A percentile compares a stretch with the other conserved stretches of the same genome.
These are phyloP conservation scores for Tetragonia tetragonoides DNA, from an alignment of 148 eudicot species.

Conservation along the genomic window DNA sequence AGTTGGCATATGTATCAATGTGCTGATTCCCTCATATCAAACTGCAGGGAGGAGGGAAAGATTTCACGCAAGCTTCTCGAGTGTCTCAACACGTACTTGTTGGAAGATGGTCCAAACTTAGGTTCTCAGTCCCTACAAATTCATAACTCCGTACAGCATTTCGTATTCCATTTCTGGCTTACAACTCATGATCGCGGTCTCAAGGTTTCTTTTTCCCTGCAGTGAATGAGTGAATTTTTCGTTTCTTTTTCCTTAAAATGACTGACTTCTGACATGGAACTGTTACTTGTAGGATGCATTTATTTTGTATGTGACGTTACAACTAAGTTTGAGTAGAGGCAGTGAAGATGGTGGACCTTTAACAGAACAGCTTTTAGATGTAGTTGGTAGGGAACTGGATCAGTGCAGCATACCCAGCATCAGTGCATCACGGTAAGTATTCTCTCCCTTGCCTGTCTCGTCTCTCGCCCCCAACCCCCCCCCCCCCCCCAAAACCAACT, in stretches of 20 bases:
- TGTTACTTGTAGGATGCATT: conserved; percentile 60
- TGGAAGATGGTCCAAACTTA: conserved; percentile 90
- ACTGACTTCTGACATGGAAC: background rate
- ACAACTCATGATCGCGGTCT: conserved; percentile 61
- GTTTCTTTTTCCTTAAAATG: conserved; percentile 1
- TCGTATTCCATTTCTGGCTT: conserved; percentile 73
- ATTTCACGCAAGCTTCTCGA: conserved; percentile 75
- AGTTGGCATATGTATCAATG: background rate
- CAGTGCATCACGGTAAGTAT: conserved; percentile 47
- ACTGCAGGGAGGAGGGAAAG: conserved; percentile 78
- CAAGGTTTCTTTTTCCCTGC: conserved; percentile 55
- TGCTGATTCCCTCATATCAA: background rate
- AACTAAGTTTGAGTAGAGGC: conserved; percentile 69
- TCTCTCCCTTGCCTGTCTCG: background rate
- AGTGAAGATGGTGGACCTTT: conserved; percentile 58
- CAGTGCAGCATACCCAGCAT: conserved; percentile 47
- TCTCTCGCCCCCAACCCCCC: background rate
- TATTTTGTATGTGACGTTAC: conserved; percentile 71
- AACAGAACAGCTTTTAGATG: conserved; percentile 74
- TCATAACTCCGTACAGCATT: conserved; percentile 70
- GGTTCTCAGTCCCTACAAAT: conserved; percentile 65
- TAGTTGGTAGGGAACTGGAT: conserved; percentile 80
- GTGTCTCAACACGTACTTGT: conserved; percentile 73
- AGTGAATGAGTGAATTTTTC: background rate
- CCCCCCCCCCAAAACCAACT: background rate